Evolutionary conservation across 1,139 yeast species (phyloP), one percentile per base, ranked within the genome.

Genomic region (Geotrichum carabidarum): DNA sequence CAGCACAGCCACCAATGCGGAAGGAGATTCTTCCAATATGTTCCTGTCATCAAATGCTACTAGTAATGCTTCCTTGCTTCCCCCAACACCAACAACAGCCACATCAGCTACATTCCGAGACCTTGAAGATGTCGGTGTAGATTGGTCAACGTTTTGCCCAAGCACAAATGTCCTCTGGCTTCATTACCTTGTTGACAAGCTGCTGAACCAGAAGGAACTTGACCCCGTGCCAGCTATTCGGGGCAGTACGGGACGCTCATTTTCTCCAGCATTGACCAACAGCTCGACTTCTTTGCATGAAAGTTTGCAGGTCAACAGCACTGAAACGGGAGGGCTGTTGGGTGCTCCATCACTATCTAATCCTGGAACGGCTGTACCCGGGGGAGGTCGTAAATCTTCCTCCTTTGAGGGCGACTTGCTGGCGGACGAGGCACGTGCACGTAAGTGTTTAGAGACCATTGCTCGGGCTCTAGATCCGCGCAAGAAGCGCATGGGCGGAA

Each of bases 121-220:
- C 45, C 34, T 32, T 8, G 50, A 45, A n/a, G 56, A 40, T 32
- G 37, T 36, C 40, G 62, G 56, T 8, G 60, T 67, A 30, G 75
- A 76, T 58, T 78, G 82, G 79, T 67, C 77, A 1, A 58, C 59
- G 18, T 70, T 65, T 56, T 69, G 71, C 55, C 77, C 80, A 1
- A 64, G 63, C 30, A 76, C 80, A n/a, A 79, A 78, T 59, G 69
- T 78, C 6, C 60, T 76, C 44, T 78, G 82, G 82, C 67, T 78
- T 46, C 79, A 77, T 59, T 78, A 78, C 60, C 62, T 79, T 14
- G 71, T 70, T 15, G 75, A 75, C 56, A 71, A 74, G 55, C 63
- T 78, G 55, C 53, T 77, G n/a, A 66, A 72, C 51, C 67, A 64
- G 55, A 77, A 77, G 57, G 69, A 68, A 1, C 63, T 72, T 30